Percentiles rank a stretch among this genome's conserved stretches.
Conservation (phyloP, 352 stramenopile species). For the Phytophthora lateralis region DNA sequence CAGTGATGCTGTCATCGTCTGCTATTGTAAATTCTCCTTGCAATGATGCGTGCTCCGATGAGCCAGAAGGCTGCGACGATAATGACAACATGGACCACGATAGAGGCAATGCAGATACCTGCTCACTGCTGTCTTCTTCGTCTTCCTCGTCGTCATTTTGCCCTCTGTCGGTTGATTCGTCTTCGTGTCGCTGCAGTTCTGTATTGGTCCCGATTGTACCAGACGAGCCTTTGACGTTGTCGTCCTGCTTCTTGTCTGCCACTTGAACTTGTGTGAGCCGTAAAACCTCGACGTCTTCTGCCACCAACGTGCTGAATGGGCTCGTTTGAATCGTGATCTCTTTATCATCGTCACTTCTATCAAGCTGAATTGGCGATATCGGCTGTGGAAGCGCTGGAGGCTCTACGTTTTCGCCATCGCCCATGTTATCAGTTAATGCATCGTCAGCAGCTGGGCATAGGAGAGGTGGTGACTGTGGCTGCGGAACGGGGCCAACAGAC, state of each 20-base stretch:
- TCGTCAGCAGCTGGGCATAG: background rate
- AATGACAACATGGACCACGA: constrained; percentile 74
- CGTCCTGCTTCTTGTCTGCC: constrained; percentile 7
- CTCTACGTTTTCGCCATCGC: constrained; percentile 4
- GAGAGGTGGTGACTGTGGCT: background rate
- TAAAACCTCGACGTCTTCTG: constrained; percentile 32
- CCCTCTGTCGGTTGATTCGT: constrained; percentile 5
- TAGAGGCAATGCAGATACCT: constrained; percentile 47
- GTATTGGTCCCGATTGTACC: background rate
- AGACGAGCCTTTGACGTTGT: background rate
- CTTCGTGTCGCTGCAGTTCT: constrained; percentile 13
- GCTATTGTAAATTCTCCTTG: constrained; percentile 30
- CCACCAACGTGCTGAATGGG: constrained; percentile 30
- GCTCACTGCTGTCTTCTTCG: constrained; percentile 39
- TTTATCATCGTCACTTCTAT: constrained; percentile 11
- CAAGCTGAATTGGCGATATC: constrained; percentile 12
- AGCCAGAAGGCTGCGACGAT: constrained; percentile 44
- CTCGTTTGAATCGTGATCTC: constrained; percentile 12
- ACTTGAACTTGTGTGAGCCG: constrained; percentile 29
- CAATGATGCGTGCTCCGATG: constrained; percentile 31
- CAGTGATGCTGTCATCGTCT: constrained; percentile 25
- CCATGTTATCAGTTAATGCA: background rate
- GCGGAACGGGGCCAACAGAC: background rate
- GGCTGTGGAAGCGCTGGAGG: background rate
- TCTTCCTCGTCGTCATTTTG: constrained; percentile 34